Conservation (phyloP, 2,329 filamentous ascomycete species). For the Microcyclosporella mali region DNA sequence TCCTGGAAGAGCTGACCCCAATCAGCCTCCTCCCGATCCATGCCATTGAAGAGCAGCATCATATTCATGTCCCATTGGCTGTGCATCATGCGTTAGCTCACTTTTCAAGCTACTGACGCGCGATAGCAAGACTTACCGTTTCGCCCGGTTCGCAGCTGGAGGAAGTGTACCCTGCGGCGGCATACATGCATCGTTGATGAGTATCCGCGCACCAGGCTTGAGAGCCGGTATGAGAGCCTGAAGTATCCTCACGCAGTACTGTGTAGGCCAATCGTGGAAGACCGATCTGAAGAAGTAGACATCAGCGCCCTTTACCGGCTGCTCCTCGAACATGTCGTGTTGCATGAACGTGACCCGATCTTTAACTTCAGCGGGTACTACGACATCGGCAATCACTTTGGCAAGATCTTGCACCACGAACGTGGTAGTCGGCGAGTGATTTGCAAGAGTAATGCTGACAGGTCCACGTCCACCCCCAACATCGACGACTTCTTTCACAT, state of each 20-base stretch:
- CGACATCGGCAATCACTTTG: conserved; percentile 2
- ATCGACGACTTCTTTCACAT: conserved; percentile 9
- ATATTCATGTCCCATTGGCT: neutral
- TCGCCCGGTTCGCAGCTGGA: neutral
- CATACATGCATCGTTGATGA: conserved; percentile 11
- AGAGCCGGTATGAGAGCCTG: conserved; percentile 14
- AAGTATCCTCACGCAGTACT: conserved; percentile 16
- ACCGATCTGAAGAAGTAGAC: conserved; percentile 23
- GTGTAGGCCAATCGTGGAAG: conserved; percentile 22
- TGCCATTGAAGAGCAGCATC: neutral
- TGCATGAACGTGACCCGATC: conserved; percentile 9
- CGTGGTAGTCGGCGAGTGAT: conserved; percentile 7
- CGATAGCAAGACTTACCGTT: neutral
- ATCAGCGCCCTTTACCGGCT: conserved; percentile 27
- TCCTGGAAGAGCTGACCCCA: neutral
- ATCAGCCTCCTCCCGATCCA: neutral
- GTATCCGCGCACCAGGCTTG: conserved; percentile 19
- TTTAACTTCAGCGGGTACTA: neutral
- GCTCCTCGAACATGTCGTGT: conserved; percentile 25
- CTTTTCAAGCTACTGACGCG: neutral
- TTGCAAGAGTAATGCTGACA: conserved; percentile 14
- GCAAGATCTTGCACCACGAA: conserved; percentile 19
- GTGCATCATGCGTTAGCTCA: neutral
- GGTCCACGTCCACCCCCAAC: conserved; percentile 20
- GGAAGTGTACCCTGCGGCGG: conserved; percentile 1